Evolutionary conservation across 805 yeast species (phyloP).

Genomic region (Kazachstania africana): DNA sequence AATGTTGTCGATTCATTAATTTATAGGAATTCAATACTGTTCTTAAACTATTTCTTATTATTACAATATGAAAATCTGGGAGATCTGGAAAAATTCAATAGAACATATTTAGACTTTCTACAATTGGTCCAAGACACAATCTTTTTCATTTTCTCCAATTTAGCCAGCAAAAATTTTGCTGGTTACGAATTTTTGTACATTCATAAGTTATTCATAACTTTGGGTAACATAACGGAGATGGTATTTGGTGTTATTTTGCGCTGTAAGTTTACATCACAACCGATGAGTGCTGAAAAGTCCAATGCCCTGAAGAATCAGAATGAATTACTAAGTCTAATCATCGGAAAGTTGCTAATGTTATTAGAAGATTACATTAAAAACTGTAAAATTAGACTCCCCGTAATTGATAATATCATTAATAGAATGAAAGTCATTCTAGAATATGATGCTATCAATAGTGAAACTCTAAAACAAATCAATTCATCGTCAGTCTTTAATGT

Average conservation of each 20-base stretch:
- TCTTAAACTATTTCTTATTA: slow-evolving; percentile 14
- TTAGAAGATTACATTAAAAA: slow-evolving; percentile 22
- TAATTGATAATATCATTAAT: slow-evolving; percentile 8
- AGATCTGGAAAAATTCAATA: slow-evolving; percentile 10
- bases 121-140: slow-evolving; percentile 19
- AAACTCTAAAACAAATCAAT: neutral
- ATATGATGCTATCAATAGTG: slow-evolving; percentile 2
- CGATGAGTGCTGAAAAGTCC: neutral
- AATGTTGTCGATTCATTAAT: slow-evolving; percentile 19
- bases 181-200: slow-evolving; percentile 23
- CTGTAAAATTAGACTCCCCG: slow-evolving; percentile 13
- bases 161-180: slow-evolving; percentile 22
- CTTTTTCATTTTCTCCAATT: slow-evolving; percentile 22
- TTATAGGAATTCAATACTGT: slow-evolving; percentile 17
- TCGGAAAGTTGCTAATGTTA: slow-evolving; percentile 19
- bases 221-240: slow-evolving; percentile 16
- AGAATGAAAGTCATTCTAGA: slow-evolving; percentile 12
- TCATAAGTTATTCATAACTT: slow-evolving; percentile 17
- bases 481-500: neutral
- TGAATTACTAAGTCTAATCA: slow-evolving; percentile 8
- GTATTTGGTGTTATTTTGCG: slow-evolving; percentile 18
- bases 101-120: slow-evolving; percentile 14
- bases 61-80: slow-evolving; percentile 17
- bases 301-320: slow-evolving; percentile 7
- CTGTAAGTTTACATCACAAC: slow-evolving; percentile 4